These are phyloP conservation scores for Stylosanthes scabra DNA, from an alignment of 331 rosid genomes.

Conservation along the genomic window DNA sequence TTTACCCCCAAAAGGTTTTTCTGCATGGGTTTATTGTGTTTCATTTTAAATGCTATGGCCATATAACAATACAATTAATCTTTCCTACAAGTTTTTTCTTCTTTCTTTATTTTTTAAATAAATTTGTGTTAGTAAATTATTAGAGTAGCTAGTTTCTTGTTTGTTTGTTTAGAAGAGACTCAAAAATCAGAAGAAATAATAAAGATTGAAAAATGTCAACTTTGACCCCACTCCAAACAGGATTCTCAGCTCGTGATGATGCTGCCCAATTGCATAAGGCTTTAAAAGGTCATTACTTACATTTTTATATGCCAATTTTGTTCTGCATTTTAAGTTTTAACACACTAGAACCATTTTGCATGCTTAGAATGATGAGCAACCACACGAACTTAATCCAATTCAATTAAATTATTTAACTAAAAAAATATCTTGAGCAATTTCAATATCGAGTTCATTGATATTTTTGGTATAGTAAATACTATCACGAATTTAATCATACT, in stretches of 20 bases:
- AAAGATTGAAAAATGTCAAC: conserved; percentile 44
- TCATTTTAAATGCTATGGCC: conserved; percentile 8
- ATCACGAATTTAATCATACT: too few species aligned
- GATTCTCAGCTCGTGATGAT: conserved; percentile 44
- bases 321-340: background rate
- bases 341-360: background rate
- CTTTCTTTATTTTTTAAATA: background rate
- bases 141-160: background rate
- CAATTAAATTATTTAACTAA: too few species aligned
- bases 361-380: background rate
- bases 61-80: background rate
- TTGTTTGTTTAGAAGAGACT: background rate
- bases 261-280: conserved; percentile 43
- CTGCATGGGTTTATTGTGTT: conserved; percentile 7
- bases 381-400: background rate
- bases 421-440: too few species aligned
- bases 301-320: conserved; percentile 4
- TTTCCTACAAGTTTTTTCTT: background rate
- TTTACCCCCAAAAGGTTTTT: background rate
- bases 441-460: too few species aligned
- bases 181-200: background rate
- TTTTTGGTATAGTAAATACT: too few species aligned
- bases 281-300: conserved; percentile 46
- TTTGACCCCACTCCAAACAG: conserved; percentile 34
- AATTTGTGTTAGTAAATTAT: background rate